Evolutionary conservation across 768 basidiomycete genomes (phyloP).

Genomic region (Xerocomellus dryophilus): DNA sequence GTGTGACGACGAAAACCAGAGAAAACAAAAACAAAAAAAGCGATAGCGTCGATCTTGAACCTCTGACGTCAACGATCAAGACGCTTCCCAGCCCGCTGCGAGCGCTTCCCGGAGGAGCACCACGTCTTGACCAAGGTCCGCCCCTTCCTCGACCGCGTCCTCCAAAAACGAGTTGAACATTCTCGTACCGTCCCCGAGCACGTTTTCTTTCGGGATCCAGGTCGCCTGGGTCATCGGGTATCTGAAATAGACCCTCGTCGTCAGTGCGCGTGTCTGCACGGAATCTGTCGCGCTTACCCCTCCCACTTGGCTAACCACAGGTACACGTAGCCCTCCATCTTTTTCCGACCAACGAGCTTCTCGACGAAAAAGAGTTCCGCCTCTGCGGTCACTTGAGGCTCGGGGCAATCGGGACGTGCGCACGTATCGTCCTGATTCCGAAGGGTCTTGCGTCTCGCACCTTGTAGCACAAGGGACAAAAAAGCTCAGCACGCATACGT

Average conservation of each 20-base stretch:
- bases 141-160: constrained; percentile 19
- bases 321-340: constrained; percentile 9
- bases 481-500: neutral
- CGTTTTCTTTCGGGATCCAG: constrained; percentile 31
- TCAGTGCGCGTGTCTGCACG: neutral
- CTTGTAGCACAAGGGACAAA: no score
- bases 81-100: constrained; percentile 13
- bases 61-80: no score
- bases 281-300: constrained; percentile 18
- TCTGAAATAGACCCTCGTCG: neutral
- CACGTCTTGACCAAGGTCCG: constrained; percentile 11
- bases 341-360: constrained; percentile 28
- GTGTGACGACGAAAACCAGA: no score
- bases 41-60: no score
- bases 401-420: constrained; percentile 27
- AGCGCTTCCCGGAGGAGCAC: constrained; percentile 26
- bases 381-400: neutral
- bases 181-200: constrained; percentile 16
- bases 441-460: constrained; percentile 10
- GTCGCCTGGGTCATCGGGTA: constrained; percentile 28
- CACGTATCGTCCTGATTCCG: constrained; percentile 15
- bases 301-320: constrained; percentile 35
- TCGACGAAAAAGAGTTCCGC: constrained; percentile 26
- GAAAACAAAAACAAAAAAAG: no score
- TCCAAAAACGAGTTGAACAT: constrained; percentile 18